A percentile compares a stretch with the other conserved stretches of the same genome.
Conservation (phyloP, 768 basidiomycete species). For the Boletales sp. region DNA sequence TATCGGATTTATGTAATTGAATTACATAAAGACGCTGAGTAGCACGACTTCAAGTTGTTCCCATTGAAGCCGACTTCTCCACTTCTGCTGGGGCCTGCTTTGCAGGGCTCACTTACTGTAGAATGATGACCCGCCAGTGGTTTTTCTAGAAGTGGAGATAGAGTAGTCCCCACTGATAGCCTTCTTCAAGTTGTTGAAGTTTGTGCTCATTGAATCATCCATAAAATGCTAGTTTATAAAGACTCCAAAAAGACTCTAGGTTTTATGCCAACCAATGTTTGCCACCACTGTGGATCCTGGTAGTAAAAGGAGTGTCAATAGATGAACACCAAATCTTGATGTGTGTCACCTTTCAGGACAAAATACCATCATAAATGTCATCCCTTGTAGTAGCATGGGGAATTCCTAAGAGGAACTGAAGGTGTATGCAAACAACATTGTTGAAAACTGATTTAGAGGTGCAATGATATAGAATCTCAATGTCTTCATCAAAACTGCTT, state of each 20-base stretch:
- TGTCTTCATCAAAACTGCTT: slow-evolving; percentile 27
- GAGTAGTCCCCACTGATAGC: too few relatives aligned
- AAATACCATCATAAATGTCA: slow-evolving; percentile 16
- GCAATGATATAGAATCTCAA: slow-evolving; percentile 26
- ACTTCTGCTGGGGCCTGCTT: too few relatives aligned
- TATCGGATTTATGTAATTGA: too few relatives aligned
- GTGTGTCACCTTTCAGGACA: slow-evolving; percentile 19
- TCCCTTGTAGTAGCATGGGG: slow-evolving; percentile 17
- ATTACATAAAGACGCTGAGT: too few relatives aligned
- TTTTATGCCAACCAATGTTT: slow-evolving; percentile 18
- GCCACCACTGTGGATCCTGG: slow-evolving; percentile 17
- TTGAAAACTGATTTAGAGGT: slow-evolving; percentile 19
- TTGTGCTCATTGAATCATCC: slow-evolving; percentile 5
- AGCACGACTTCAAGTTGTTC: too few relatives aligned
- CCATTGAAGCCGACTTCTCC: too few relatives aligned
- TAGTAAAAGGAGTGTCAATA: not conserved
- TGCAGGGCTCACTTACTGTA: too few relatives aligned
- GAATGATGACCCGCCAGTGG: too few relatives aligned
- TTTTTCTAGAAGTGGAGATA: too few relatives aligned
- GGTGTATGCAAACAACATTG: not conserved
- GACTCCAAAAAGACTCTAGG: not conserved
- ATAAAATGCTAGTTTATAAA: not conserved
- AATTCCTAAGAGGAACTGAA: slow-evolving; percentile 6
- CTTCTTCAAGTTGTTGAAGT: not conserved
- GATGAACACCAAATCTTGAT: not conserved